Percentiles rank a stretch among this genome's conserved stretches.
Evolutionary conservation across 176 grass and related monocot genomes (phyloP).

Genomic region (Zea luxurians): DNA sequence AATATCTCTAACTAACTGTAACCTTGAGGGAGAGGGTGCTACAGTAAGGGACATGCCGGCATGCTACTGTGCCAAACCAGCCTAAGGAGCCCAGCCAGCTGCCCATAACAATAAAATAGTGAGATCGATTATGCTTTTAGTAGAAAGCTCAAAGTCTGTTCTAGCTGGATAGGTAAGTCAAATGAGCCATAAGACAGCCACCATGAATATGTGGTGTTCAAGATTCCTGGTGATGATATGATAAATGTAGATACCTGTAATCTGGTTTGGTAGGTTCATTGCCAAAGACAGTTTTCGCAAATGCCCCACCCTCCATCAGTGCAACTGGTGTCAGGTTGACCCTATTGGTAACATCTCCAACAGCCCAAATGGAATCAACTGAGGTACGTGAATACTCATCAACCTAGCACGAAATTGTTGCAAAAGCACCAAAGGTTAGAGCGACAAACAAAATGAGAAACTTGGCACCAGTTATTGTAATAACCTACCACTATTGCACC

Average conservation of each 20-base stretch:
- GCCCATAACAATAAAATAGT: background rate
- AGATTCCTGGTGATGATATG: background rate
- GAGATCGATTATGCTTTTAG: conserved; percentile 29
- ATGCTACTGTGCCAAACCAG: background rate
- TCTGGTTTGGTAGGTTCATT: conserved; percentile 84
- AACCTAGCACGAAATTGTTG: conserved; percentile 43
- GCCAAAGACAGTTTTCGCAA: conserved; percentile 62
- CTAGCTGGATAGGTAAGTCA: background rate
- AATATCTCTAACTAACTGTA: background rate
- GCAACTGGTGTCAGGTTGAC: conserved; percentile 80
- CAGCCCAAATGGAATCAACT: conserved; percentile 83
- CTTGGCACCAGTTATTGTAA: background rate
- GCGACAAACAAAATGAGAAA: conserved; percentile 2
- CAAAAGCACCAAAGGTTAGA: conserved; percentile 17
- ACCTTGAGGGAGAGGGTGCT: background rate
- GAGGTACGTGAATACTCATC: conserved; percentile 73
- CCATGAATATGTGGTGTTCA: conserved; percentile 23
- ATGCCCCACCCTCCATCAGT: conserved; percentile 77
- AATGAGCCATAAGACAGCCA: background rate
- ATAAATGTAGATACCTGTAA: conserved; percentile 52
- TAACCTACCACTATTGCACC: conserved; percentile 72
- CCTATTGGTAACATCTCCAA: conserved; percentile 80
- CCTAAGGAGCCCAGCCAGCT: background rate
- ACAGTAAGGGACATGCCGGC: background rate
- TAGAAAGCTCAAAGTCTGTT: conserved; percentile 21